A percentile compares a stretch with the other conserved stretches of the same genome.
Conservation (phyloP, 768 basidiomycete genomes). For the Omphalotus guepiniiformis region DNA sequence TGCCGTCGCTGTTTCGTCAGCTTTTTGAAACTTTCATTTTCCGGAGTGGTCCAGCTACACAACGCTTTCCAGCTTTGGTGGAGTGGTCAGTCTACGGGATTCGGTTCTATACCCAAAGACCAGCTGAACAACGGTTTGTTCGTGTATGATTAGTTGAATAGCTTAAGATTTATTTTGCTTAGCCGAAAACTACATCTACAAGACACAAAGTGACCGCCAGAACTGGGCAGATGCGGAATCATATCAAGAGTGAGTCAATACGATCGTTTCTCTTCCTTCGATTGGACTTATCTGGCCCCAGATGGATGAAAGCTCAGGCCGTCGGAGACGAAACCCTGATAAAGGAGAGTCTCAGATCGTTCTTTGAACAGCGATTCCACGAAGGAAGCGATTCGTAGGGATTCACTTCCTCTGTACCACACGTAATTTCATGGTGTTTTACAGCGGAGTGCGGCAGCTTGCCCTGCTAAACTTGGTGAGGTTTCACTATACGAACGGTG, state of each 20-base stretch:
- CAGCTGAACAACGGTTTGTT: conserved; percentile 41
- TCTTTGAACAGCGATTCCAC: conserved; percentile 85
- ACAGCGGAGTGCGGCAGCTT: conserved; percentile 74
- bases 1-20: conserved; percentile 72
- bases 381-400: conserved; percentile 77
- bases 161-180: too few species aligned
- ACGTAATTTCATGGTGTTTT: neutral
- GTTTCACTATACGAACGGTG: conserved; percentile 70
- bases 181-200: conserved; percentile 54
- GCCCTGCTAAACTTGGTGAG: conserved; percentile 74
- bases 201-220: conserved; percentile 61
- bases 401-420: neutral
- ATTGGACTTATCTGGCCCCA: conserved; percentile 22
- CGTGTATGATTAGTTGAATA: too few species aligned
- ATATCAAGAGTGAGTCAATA: conserved; percentile 49
- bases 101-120: conserved; percentile 48
- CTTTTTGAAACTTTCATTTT: conserved; percentile 73
- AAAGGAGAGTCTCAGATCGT: conserved; percentile 66
- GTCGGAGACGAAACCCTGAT: conserved; percentile 69
- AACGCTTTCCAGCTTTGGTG: conserved; percentile 66
- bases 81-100: conserved; percentile 41
- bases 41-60: conserved; percentile 63
- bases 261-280: neutral
- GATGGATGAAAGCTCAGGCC: conserved; percentile 63
- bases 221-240: conserved; percentile 59